Evolutionary conservation across 495 filamentous ascomycete species (phyloP).

Genomic region (Penicillium silybi): DNA sequence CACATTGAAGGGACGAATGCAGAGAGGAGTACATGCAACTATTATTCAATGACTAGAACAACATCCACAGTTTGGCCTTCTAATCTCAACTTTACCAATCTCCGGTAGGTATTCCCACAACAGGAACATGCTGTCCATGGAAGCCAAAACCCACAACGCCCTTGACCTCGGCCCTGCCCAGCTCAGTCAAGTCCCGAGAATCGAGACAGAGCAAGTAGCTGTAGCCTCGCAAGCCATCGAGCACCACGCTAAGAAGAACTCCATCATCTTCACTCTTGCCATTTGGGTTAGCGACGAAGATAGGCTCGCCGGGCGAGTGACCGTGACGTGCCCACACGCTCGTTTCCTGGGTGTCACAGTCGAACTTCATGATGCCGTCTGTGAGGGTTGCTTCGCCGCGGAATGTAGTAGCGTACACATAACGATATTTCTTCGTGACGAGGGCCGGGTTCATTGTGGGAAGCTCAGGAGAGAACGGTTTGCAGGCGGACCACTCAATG

Average conservation of each 20-base stretch:
- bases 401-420: constrained; percentile 57
- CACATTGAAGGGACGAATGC: too few species aligned
- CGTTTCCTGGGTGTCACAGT: constrained; percentile 49
- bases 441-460: constrained; percentile 64
- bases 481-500: constrained; percentile 31
- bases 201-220: constrained; percentile 71
- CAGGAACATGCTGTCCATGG: constrained; percentile 60
- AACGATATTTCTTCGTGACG: constrained; percentile 53
- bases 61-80: too few species aligned
- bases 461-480: constrained; percentile 50
- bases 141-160: constrained; percentile 65
- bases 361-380: constrained; percentile 67
- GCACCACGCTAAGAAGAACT: constrained; percentile 64
- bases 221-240: constrained; percentile 57
- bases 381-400: constrained; percentile 57
- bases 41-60: background rate
- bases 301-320: constrained; percentile 69
- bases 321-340: constrained; percentile 54
- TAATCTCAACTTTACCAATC: constrained; percentile 21
- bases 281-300: constrained; percentile 57
- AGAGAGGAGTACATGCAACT: background rate
- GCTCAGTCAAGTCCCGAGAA: constrained; percentile 60
- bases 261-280: constrained; percentile 58
- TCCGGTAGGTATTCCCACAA: constrained; percentile 25
- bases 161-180: constrained; percentile 61